phyloP scores from a whole-genome alignment of 2,329 filamentous ascomycete genomes.

The Fusarium nematophilum region DNA sequence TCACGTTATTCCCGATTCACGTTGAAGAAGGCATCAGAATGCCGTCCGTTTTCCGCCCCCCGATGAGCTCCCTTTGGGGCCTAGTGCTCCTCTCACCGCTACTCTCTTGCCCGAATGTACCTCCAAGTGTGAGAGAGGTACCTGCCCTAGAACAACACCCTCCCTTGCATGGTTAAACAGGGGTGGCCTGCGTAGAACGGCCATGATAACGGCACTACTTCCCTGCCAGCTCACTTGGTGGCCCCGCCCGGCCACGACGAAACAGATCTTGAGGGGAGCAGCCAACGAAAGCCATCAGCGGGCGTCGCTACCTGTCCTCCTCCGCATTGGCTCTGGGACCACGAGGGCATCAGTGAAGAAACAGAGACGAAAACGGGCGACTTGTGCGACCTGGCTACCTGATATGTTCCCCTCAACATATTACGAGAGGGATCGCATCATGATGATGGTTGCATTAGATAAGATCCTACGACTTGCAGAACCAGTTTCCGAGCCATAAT shows the following conservation, averaged over 20 bases:
- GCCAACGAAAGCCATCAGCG: conserved; percentile 38
- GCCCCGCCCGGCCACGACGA: conserved; percentile 36
- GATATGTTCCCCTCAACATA: conserved; percentile 40
- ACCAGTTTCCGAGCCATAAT: conserved; percentile 17
- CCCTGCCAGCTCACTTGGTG: conserved; percentile 43
- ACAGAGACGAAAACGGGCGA: conserved; percentile 20
- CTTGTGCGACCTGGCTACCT: conserved; percentile 37
- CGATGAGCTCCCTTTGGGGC: conserved; percentile 39
- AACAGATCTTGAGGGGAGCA: conserved; percentile 43
- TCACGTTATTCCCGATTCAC: conserved; percentile 13
- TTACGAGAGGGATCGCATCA: conserved; percentile 44
- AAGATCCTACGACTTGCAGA: conserved; percentile 20
- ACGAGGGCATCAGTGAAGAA: conserved; percentile 35
- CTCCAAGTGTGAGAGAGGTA: conserved; percentile 37
- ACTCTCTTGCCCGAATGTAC: conserved; percentile 37
- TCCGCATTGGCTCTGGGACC: conserved; percentile 41
- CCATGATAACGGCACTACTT: conserved; percentile 43
- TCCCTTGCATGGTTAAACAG: conserved; percentile 35
- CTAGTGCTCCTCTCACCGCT: conserved; percentile 45
- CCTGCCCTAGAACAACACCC: conserved; percentile 39
- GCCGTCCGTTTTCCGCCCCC: conserved; percentile 27
- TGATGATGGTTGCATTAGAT: conserved; percentile 24
- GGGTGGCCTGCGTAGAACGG: conserved; percentile 29
- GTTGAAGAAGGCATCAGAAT: conserved; percentile 21
- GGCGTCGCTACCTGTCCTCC: conserved; percentile 42